Base-by-base conservation (phyloP, 2,329 filamentous ascomycete species). In the Laburnicola sp. region DNA sequence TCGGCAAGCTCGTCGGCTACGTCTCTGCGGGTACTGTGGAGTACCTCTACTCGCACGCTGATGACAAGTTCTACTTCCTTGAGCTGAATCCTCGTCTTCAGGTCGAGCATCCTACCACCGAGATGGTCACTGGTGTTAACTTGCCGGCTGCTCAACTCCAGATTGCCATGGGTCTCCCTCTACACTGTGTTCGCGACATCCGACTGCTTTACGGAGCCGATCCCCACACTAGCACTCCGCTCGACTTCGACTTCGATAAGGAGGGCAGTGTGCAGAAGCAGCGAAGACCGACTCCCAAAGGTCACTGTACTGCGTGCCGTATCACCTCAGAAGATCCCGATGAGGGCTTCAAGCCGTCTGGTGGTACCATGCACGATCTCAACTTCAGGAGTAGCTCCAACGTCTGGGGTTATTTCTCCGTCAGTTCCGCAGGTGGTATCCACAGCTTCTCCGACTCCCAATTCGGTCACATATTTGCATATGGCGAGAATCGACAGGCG, bases 371-470 rank as follows among this genome's bases (percentile, higher is more conserved):
- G 85, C 94, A 97, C 79, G 94, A 99, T 71, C 81, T 99, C 70
- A 99, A 99, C 82, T 99, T 99, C 85, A 86, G 94, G 71, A 95
- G 89, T 80, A 96, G 91, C 74, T 97, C 94, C 58, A 99, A 99
- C 64, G 94, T 97, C 50, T 99, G 94, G 94, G 94, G 94, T 82
- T 99, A 99, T 78, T 99, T 99, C 85, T 99, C 94, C 46, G 94
- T 99, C 74, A 90, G 92, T 79, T 94, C 92, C 7, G 87, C 91
- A 49, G 93, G 92, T 78, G 92, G 92, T 76, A 99, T 99, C 61
- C 94, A 99, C 84, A 97, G 91, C 76, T 99, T 96, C 82, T 97
- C 94, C 6, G 94, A 99, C 79, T 95, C 89, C 69, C 94, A 99
- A 72, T 99, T 99, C 66, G 94, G 94, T 77, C 94, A 99, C 78